A percentile compares a stretch with the other conserved stretches of the same genome.
phyloP scores from a whole-genome alignment of 2,329 filamentous ascomycete species.

The Paraconiothyrium brasiliense region DNA sequence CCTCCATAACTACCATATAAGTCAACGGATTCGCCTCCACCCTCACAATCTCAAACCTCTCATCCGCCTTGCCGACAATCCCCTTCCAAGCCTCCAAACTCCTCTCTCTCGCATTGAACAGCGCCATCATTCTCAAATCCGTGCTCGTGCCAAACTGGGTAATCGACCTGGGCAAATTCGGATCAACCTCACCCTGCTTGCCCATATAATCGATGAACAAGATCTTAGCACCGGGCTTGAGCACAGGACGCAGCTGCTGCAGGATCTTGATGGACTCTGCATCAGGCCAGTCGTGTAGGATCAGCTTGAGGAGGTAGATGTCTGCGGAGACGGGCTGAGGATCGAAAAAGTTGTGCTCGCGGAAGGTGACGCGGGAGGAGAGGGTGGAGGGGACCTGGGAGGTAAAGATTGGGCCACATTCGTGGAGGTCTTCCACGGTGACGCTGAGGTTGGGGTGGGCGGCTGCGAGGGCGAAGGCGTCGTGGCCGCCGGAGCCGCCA shows the following conservation, averaged over 20 bases:
- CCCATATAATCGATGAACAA: conserved; percentile 52
- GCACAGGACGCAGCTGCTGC: conserved; percentile 61
- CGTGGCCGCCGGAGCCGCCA: conserved; percentile 43
- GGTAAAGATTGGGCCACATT: conserved; percentile 36
- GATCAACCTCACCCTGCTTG: conserved; percentile 38
- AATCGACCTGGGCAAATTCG: conserved; percentile 33
- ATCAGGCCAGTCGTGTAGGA: conserved; percentile 70
- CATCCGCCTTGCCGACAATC: conserved; percentile 58
- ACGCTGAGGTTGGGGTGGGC: conserved; percentile 40
- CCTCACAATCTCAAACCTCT: conserved; percentile 54
- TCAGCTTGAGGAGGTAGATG: conserved; percentile 67
- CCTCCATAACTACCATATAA: conserved; percentile 16
- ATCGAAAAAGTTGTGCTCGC: conserved; percentile 67
- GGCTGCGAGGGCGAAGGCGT: conserved; percentile 39
- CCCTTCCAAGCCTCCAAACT: conserved; percentile 57
- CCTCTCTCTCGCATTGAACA: conserved; percentile 61
- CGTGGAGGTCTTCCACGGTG: conserved; percentile 43
- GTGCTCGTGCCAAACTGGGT: conserved; percentile 45
- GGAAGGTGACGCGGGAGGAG: conserved; percentile 45
- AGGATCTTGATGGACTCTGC: conserved; percentile 50
- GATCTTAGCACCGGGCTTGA: conserved; percentile 64
- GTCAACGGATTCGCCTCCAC: conserved; percentile 32
- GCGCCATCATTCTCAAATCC: conserved; percentile 62
- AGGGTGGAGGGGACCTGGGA: conserved; percentile 34
- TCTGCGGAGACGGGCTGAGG: conserved; percentile 63